Conservation (phyloP, 257 asterid species). For the Fraxinus excelsior region DNA sequence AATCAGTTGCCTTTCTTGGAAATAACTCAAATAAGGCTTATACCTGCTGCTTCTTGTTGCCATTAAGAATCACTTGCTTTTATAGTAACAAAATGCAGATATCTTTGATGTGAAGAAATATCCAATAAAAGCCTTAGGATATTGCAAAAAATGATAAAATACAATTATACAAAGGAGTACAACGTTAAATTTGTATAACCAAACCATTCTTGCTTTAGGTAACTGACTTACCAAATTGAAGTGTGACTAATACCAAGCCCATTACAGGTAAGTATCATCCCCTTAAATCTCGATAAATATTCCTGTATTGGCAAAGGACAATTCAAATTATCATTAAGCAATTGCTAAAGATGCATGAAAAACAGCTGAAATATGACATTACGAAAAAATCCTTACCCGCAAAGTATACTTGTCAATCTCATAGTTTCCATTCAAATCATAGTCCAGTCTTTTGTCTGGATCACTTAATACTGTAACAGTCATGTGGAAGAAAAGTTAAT, state of each 20-base stretch:
- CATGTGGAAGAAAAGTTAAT: constrained; percentile 17
- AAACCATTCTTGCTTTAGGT: constrained; percentile 16
- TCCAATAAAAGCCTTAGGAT: background rate
- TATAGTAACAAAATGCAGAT: background rate
- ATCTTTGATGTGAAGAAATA: background rate
- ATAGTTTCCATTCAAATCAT: constrained; percentile 61
- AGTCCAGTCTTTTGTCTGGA: constrained; percentile 64
- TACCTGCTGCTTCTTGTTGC: background rate
- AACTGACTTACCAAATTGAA: constrained; percentile 47
- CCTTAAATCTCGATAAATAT: constrained; percentile 69
- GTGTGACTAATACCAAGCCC: constrained; percentile 67
- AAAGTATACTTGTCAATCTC: constrained; percentile 65
- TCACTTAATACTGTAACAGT: constrained; percentile 60
- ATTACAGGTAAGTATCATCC: constrained; percentile 69
- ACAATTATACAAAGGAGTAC: background rate
- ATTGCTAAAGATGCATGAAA: constrained; percentile 19
- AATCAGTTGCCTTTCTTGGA: background rate
- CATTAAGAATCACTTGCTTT: background rate
- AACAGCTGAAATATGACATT: constrained; percentile 14
- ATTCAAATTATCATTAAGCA: constrained; percentile 21
- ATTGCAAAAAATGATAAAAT: background rate
- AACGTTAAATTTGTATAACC: background rate
- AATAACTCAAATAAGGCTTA: too few species aligned
- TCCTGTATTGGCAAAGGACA: constrained; percentile 40
- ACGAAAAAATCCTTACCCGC: constrained; percentile 40